Evolutionary conservation across 2,329 filamentous ascomycete genomes (phyloP), one percentile per base, ranked within the genome.

Genomic region (Pseudogymnoascus sp.): DNA sequence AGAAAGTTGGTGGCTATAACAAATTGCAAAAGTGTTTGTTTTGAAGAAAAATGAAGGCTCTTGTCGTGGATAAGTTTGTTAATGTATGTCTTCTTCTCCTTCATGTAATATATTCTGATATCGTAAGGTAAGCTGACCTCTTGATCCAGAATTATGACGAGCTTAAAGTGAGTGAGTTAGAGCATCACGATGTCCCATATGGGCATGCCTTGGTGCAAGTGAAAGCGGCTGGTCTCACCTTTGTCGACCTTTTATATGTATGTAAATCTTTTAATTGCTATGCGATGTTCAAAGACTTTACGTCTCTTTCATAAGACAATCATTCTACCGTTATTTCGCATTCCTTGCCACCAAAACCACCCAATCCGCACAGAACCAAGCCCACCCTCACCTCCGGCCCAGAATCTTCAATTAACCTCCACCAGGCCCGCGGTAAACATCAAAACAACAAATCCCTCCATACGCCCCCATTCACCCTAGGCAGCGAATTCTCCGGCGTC

Each of bases 401-500:
- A 16, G 64, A 58, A 63, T 2, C 4, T 12, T 28, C n/a, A 30
- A 49, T 19, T 60, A 28, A 62, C 36, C 33, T 41, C 4, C 19
- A 35, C 33, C 52, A 77, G 75, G 80, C 80, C 2, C 77, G 77
- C 68, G 84, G 83, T 6, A 78, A 80, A 65, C 84, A 86, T 67
- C 83, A 86, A 67, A 86, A 86, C 69, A 85, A 85, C 69, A 76
- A 74, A 30, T 77, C 76, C n/a, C 78, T 83, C 61, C 77, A 83
- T 38, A 75, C 74, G 33, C 84, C 83, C 1, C 83, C 83, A 0
- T 86, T 87, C 72, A 78, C 77, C 1, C 76, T 85, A 0, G 84
- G 84, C 11, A 80, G 81, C n/a, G 83, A 86, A 69, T 86, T 86
- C 67, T 75, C 82, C 0, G 84, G 83, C n/a, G 73, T 78, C 2